phyloP scores from a whole-genome alignment of 2,329 filamentous ascomycete genomes.

The Tricladium varicosporioides region DNA sequence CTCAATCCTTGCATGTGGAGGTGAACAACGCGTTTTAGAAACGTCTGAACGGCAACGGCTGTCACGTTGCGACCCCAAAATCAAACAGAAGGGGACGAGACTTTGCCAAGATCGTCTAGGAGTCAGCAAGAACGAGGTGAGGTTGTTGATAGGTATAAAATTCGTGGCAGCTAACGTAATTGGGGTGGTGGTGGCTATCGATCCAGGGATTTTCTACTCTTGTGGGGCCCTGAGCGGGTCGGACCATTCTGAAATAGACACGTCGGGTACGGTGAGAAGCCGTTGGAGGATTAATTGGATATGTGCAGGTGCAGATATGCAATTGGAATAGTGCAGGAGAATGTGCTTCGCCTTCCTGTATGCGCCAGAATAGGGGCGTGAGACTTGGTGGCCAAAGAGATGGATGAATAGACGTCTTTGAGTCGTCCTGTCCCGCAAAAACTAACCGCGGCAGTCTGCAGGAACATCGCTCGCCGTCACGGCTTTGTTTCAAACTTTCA shows the following conservation, averaged over 20 bases:
- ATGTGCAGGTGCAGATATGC: not conserved
- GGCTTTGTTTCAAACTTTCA: not conserved
- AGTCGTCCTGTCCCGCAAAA: no score
- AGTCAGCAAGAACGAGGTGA: not conserved
- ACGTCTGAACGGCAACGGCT: conserved; percentile 7
- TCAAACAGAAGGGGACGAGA: not conserved
- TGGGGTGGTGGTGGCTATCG: not conserved
- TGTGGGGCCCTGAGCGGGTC: not conserved
- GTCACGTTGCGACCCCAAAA: not conserved
- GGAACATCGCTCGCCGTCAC: not conserved
- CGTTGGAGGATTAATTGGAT: not conserved
- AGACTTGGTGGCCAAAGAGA: not conserved
- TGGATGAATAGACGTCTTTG: no score
- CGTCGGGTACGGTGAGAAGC: not conserved
- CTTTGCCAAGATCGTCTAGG: not conserved
- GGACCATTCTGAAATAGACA: conserved; percentile 4
- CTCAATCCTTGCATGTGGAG: not conserved
- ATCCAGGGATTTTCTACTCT: not conserved
- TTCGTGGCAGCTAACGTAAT: not conserved
- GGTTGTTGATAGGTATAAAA: not conserved
- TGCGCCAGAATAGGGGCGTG: not conserved
- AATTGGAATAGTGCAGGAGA: not conserved
- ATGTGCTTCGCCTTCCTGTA: not conserved
- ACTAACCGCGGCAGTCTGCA: not conserved
- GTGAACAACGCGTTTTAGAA: conserved; percentile 8